Conservation (phyloP, 2,329 filamentous ascomycete genomes). For the Rhynchosporium graminicola region DNA sequence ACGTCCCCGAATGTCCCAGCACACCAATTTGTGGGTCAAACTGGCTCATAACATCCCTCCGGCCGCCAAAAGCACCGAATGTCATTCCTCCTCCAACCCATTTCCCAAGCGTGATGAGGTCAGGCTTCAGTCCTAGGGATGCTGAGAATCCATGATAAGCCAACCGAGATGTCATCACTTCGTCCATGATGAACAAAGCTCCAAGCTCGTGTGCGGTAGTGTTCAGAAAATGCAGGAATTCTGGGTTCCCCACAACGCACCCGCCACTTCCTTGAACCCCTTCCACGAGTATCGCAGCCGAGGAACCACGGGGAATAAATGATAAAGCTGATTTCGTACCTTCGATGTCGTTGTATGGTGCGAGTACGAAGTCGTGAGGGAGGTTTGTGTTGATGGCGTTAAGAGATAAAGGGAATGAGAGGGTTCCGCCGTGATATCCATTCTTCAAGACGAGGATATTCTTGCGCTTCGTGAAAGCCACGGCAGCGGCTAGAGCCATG, state of each 20-base stretch:
- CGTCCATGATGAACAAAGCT: slow-evolving; percentile 67
- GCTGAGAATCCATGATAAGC: slow-evolving; percentile 51
- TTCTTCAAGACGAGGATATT: slow-evolving; percentile 34
- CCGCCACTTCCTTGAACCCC: slow-evolving; percentile 66
- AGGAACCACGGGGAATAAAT: slow-evolving; percentile 39
- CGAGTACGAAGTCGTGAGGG: slow-evolving; percentile 47
- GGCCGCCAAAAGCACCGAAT: slow-evolving; percentile 68
- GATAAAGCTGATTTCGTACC: slow-evolving; percentile 48
- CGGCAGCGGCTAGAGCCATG: slow-evolving; percentile 53
- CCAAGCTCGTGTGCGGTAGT: slow-evolving; percentile 40
- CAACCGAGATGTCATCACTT: slow-evolving; percentile 69
- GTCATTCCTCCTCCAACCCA: slow-evolving; percentile 66
- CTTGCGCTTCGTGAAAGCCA: slow-evolving; percentile 27
- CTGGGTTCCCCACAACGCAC: slow-evolving; percentile 48
- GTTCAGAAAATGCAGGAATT: slow-evolving; percentile 32
- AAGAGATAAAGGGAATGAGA: slow-evolving; percentile 51
- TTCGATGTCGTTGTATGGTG: slow-evolving; percentile 60
- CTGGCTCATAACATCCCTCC: slow-evolving; percentile 55
- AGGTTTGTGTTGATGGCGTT: slow-evolving; percentile 26
- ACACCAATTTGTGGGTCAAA: slow-evolving; percentile 54
- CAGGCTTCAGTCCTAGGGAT: slow-evolving; percentile 51
- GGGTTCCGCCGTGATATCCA: slow-evolving; percentile 37
- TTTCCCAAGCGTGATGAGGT: slow-evolving; percentile 66
- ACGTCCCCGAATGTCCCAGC: slow-evolving; percentile 59
- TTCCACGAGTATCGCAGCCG: slow-evolving; percentile 61